These are phyloP conservation scores for Phoenix dactylifera DNA, from an alignment of 176 grass and related monocot species.

Conservation along the genomic window DNA sequence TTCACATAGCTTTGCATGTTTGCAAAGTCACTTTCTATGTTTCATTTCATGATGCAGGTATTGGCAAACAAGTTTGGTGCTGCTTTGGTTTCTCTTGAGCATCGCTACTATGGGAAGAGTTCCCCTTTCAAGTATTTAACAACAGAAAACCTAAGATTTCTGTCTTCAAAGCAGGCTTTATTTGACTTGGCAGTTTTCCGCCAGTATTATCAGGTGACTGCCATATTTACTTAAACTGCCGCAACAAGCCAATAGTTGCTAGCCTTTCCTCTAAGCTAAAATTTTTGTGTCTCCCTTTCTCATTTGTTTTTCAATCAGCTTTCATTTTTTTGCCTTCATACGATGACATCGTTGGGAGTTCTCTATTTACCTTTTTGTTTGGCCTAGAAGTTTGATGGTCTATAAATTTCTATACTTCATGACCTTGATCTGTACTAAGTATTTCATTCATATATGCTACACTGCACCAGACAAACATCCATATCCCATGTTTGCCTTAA, in stretches of 20 bases:
- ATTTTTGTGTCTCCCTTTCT: neutral
- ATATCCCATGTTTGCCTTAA: too few relatives aligned
- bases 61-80: conserved; percentile 91
- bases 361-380: too few relatives aligned
- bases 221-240: too few relatives aligned
- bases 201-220: conserved; percentile 65
- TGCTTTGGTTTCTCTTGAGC: conserved; percentile 77
- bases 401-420: too few relatives aligned
- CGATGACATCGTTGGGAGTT: too few relatives aligned
- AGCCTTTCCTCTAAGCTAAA: neutral
- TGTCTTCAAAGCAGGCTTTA: conserved; percentile 94
- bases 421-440: too few relatives aligned
- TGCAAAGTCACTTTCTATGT: conserved; percentile 9
- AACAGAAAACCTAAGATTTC: conserved; percentile 72
- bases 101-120: conserved; percentile 96
- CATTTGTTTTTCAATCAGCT: neutral
- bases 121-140: conserved; percentile 61
- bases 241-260: too few relatives aligned
- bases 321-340: neutral
- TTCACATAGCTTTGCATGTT: conserved; percentile 2
- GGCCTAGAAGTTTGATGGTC: too few relatives aligned
- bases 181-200: conserved; percentile 91
- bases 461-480: too few relatives aligned
- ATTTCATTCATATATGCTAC: too few relatives aligned
- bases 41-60: conserved; percentile 32